Evolutionary conservation across 345 rosid species (phyloP), one percentile per base, ranked within the genome.

Genomic region (Acer campestre): DNA sequence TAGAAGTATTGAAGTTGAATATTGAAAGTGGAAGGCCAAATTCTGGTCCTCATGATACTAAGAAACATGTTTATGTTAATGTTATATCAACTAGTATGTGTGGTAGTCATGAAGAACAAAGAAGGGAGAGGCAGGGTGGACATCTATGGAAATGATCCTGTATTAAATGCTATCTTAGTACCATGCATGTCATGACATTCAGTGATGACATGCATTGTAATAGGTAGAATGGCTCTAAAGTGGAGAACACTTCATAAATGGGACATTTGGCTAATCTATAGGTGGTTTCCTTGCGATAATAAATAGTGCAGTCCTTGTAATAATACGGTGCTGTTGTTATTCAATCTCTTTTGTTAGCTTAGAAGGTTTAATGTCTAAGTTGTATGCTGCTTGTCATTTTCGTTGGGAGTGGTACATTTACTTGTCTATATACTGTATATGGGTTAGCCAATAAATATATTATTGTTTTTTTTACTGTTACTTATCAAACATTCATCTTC

Each of bases 401-500:
- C 20, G 2, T 1, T 17, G 12, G 51, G 56, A 25, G 14, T 73
- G 4, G 11, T 73, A 14, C 12, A 14, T 16, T 51, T 51, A 27
- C 62, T 23, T 23, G 3, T 53, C 4, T n/a, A 68, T 12, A 13
- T 48, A 35, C 38, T 35, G 38, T 35, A 29, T 70, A 11, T 63
- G 17, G n/a, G 42, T 13, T 67, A 61, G 29, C 13, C 69, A 35
- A 56, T 48, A 42, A 49, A 13, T 55, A 42, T 46, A 7, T 68
- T 65, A 10, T 49, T 44, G 2, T 68, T 65, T 56, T 56, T 67
- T 31, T 8, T 66, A 53, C n/a, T 18, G 25, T 48, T 68, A 55
- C 68, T 81, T 10, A 42, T 71, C 55, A 68, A 79, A 62, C n/a
- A 38, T 20, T 73, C 3, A 27, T 71, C 13, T 69, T 56, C 63